Percentiles rank a stretch among this genome's conserved stretches.
These are phyloP conservation scores for Tetrapisispora taiwanensis DNA, from an alignment of 805 yeast genomes.

Conservation along the genomic window DNA sequence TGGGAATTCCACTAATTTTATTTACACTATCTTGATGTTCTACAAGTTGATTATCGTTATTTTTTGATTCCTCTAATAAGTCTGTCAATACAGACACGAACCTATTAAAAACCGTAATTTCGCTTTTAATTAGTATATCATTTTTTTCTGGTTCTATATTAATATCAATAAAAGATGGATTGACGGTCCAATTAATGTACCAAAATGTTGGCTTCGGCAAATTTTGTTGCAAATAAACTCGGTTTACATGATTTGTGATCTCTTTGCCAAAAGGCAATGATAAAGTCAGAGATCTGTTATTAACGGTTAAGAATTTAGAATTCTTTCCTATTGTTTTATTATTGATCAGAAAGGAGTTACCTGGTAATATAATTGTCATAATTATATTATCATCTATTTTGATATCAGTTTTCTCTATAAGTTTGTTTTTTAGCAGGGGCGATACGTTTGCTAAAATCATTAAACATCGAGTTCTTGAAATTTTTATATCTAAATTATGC, in stretches of 20 bases:
- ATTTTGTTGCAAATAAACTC: conserved; percentile 16
- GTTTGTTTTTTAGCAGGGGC: conserved; percentile 5
- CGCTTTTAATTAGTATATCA: conserved; percentile 27
- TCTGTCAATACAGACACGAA: background rate
- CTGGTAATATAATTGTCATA: conserved; percentile 26
- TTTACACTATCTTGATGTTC: too few relatives aligned
- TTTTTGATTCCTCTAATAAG: background rate
- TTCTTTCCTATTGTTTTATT: conserved; percentile 14
- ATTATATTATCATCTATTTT: conserved; percentile 5
- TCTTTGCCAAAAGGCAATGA: conserved; percentile 26
- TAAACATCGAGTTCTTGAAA: conserved; percentile 1
- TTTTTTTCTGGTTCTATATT: conserved; percentile 39
- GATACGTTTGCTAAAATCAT: conserved; percentile 9
- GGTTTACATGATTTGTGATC: conserved; percentile 17
- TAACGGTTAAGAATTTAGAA: conserved; percentile 27
- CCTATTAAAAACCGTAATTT: background rate
- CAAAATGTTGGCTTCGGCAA: conserved; percentile 28
- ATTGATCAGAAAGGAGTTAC: conserved; percentile 25
- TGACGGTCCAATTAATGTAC: conserved; percentile 26
- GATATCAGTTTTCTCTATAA: conserved; percentile 8
- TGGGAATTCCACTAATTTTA: too few relatives aligned
- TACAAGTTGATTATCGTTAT: background rate
- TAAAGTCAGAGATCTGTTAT: conserved; percentile 27
- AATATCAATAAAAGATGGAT: conserved; percentile 25
- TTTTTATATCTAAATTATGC: background rate